Evolutionary conservation across 495 filamentous ascomycete species (phyloP).

Genomic region (Acidomyces sp.): DNA sequence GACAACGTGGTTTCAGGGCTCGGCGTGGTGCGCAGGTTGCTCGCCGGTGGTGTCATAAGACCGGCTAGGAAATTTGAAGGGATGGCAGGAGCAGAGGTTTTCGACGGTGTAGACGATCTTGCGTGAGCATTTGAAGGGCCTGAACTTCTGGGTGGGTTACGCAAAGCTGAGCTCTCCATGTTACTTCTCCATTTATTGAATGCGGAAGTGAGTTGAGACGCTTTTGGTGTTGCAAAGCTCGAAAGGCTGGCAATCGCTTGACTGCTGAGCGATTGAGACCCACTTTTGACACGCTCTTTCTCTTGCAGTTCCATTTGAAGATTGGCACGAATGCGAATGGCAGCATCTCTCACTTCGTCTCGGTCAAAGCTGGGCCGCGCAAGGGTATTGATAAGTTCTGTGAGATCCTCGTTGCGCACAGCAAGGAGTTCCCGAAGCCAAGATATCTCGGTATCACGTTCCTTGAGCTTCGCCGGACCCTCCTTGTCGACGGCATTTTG

Average conservation of each 20-base stretch:
- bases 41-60: conserved; percentile 69
- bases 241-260: conserved; percentile 40
- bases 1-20: conserved; percentile 14
- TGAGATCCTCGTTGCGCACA: conserved; percentile 77
- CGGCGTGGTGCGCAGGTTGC: conserved; percentile 47
- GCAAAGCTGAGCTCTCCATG: conserved; percentile 24
- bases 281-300: conserved; percentile 49
- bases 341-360: conserved; percentile 68
- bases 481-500: conserved; percentile 64
- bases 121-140: too few species aligned
- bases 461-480: conserved; percentile 65
- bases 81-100: conserved; percentile 14
- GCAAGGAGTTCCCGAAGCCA: conserved; percentile 92
- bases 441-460: conserved; percentile 81
- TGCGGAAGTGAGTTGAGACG: conserved; percentile 68
- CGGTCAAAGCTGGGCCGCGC: conserved; percentile 60
- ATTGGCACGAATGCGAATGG: conserved; percentile 83
- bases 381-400: conserved; percentile 77
- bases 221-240: conserved; percentile 59
- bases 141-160: conserved; percentile 1
- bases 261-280: conserved; percentile 1
- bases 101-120: conserved; percentile 5
- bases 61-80: conserved; percentile 49
- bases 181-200: conserved; percentile 56
- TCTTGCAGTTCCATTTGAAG: conserved; percentile 96